These are phyloP conservation scores for Boletus coccyginus DNA, from an alignment of 768 basidiomycete species.

Conservation along the genomic window DNA sequence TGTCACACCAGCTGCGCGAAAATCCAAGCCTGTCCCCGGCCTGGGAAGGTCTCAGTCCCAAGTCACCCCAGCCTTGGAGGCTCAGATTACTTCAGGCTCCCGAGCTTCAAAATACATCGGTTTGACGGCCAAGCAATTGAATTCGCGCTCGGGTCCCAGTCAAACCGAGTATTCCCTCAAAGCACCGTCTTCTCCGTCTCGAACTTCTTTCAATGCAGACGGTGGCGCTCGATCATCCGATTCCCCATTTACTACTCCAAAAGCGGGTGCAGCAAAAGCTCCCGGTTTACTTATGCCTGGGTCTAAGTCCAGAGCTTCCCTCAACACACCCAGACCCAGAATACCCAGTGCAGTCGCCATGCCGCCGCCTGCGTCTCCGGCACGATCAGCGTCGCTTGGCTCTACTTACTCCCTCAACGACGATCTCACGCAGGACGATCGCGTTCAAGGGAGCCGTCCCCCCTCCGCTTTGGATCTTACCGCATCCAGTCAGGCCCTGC, in stretches of 20 bases:
- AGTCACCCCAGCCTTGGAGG: constrained; percentile 25
- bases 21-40: constrained; percentile 30
- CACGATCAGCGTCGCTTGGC: constrained; percentile 30
- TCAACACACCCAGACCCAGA: constrained; percentile 58
- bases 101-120: constrained; percentile 81
- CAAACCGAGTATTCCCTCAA: constrained; percentile 21
- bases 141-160: constrained; percentile 35
- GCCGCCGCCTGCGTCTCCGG: constrained; percentile 77
- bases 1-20: constrained; percentile 31
- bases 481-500: constrained; percentile 39
- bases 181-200: constrained; percentile 36
- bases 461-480: constrained; percentile 36
- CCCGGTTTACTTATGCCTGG: constrained; percentile 17
- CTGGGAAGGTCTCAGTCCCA: constrained; percentile 34
- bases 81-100: constrained; percentile 73
- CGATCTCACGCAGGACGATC: constrained; percentile 15
- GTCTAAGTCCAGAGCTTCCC: constrained; percentile 32
- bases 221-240: constrained; percentile 34
- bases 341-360: constrained; percentile 74
- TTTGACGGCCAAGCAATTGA: constrained; percentile 82
- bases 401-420: constrained; percentile 41
- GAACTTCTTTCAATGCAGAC: constrained; percentile 37
- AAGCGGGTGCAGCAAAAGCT: constrained; percentile 40
- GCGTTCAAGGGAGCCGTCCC: constrained; percentile 10
- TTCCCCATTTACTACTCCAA: constrained; percentile 72